A percentile compares a stretch with the other conserved stretches of the same genome.
Evolutionary conservation across 768 basidiomycete genomes (phyloP).

Genomic region (Daedaleopsis sinensis): DNA sequence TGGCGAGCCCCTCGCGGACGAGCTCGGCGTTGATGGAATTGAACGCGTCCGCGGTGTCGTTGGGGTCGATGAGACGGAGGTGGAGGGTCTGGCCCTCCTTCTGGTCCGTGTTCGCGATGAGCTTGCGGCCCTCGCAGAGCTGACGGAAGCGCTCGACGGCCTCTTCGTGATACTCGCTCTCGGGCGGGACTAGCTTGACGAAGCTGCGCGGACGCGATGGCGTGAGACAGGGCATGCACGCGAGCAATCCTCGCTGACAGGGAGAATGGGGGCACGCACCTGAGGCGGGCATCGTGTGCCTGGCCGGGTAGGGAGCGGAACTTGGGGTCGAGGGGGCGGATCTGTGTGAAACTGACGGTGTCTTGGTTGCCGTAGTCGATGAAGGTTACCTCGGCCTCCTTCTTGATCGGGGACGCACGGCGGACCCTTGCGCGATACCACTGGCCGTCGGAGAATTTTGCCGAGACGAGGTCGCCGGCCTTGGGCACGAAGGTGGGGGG

Average conservation of each 20-base stretch:
- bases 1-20: constrained; percentile 83
- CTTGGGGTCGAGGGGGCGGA: constrained; percentile 86
- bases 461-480: constrained; percentile 89
- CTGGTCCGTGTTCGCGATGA: constrained; percentile 95
- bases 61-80: constrained; percentile 90
- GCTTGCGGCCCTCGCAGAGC: constrained; percentile 89
- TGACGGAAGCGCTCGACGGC: constrained; percentile 85
- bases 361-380: constrained; percentile 97
- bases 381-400: constrained; percentile 93
- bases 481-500: constrained; percentile 78
- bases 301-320: constrained; percentile 92
- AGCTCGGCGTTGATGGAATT: constrained; percentile 90
- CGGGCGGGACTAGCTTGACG: constrained; percentile 75
- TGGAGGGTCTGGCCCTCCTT: constrained; percentile 79
- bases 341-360: constrained; percentile 75
- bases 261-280: constrained; percentile 44
- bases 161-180: constrained; percentile 87
- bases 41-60: constrained; percentile 72
- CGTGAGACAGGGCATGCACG: no score
- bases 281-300: constrained; percentile 92
- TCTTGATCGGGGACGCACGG: constrained; percentile 83
- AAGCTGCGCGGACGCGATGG: constrained; percentile 54
- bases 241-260: neutral
- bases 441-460: constrained; percentile 89
- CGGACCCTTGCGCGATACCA: constrained; percentile 98